These are phyloP conservation scores for Fonsecaea multimorphosa DNA, from an alignment of 2,329 filamentous ascomycete species.

Conservation along the genomic window DNA sequence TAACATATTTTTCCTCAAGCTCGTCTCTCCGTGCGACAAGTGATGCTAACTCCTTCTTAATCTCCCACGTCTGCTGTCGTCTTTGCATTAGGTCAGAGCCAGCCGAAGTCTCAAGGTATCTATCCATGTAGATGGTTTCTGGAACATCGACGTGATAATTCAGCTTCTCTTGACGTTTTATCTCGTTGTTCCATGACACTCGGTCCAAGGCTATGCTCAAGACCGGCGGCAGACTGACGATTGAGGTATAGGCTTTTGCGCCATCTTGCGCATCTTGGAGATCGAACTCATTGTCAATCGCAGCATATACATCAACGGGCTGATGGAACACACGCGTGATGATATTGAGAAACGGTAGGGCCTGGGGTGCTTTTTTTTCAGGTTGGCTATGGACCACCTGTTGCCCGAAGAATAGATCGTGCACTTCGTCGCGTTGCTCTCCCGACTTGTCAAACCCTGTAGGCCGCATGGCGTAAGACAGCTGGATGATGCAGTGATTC, in stretches of 20 bases:
- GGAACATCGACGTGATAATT: constrained; percentile 78
- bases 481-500: constrained; percentile 85
- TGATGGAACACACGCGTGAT: constrained; percentile 56
- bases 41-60: constrained; percentile 67
- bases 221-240: constrained; percentile 79
- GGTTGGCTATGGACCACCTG: constrained; percentile 40
- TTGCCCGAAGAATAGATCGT: constrained; percentile 63
- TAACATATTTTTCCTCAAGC: constrained; percentile 43
- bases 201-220: constrained; percentile 90
- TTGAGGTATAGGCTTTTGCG: constrained; percentile 70
- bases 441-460: constrained; percentile 69
- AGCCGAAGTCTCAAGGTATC: constrained; percentile 75
- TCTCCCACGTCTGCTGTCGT: constrained; percentile 75
- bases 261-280: constrained; percentile 73
- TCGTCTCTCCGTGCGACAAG: constrained; percentile 58
- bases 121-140: constrained; percentile 82
- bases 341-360: constrained; percentile 65
- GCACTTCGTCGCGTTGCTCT: constrained; percentile 81
- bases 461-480: constrained; percentile 85
- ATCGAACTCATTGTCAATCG: constrained; percentile 85
- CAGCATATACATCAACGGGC: constrained; percentile 75
- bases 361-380: constrained; percentile 38
- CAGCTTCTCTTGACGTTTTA: constrained; percentile 70
- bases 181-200: constrained; percentile 71
- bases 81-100: constrained; percentile 67